Base-by-base conservation (phyloP, 345 rosid species). In the Sisymbrium altissimum region DNA sequence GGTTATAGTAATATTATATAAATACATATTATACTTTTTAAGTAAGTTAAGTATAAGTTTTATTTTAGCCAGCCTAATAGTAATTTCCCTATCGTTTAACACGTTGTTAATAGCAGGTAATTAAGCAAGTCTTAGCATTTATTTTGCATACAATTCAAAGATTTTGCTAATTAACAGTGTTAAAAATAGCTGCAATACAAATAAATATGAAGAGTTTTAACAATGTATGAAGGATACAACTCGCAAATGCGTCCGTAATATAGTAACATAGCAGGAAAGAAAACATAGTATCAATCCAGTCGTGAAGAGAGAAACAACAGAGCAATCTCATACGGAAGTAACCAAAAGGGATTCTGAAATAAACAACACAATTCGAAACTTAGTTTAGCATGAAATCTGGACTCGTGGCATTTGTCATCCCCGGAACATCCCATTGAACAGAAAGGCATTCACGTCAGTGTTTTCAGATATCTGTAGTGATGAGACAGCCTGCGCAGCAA, bases 401-500 rank as follows among this genome's bases (percentile, higher is more conserved):
- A 35, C 14, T 25, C 59, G 11, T 66, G 72, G 69, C 32, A 18
- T 15, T 35, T 44, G 15, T 70, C 61, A 79, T 39, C 85, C 75
- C 70, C 89, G 68, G 32, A 88, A 83, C 89, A 90, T 80, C 44
- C 90, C 81, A 13, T 90, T 82, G 59, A 85, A 74, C 64, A 89
- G 78, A 25, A 88, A 71, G 5, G 90, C 9, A 70, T 86, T 86
- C 2, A 72, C 85, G 6, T 79, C 80, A 18, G 85, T 68, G 73
- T 87, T 89, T 40, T 95, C 99, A 44, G 86, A 82, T 64, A 92
- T 95, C 75, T 83, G 93, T 13, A 92, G 91, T 3, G 97, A 88
- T 0, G 97, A 92, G 68, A 90, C 97, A 68, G 93, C 99, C 68
- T 86, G 89, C 9, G 97, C 96, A 15, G 97, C 96, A 36, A 92